These are phyloP conservation scores for Capronia epimyces DNA, from an alignment of 2,329 filamentous ascomycete genomes.

Conservation along the genomic window DNA sequence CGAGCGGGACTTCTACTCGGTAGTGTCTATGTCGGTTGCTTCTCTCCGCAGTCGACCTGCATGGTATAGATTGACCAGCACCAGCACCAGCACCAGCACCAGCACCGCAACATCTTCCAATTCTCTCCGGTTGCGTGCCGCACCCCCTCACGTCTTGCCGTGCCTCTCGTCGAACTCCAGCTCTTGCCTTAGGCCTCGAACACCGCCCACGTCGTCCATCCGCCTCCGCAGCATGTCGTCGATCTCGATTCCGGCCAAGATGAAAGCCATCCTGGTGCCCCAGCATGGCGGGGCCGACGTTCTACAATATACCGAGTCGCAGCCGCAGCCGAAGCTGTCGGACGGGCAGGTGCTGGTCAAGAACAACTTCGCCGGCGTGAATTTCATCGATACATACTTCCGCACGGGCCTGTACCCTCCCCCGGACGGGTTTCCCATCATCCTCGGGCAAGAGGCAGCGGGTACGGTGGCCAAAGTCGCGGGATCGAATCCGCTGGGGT, in stretches of 20 bases:
- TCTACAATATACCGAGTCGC: conserved; percentile 62
- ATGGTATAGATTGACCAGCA: not conserved
- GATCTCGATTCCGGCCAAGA: conserved; percentile 42
- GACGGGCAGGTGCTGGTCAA: conserved; percentile 73
- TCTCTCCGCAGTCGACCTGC: not conserved
- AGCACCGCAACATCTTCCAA: not conserved
- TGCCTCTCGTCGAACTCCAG: not conserved
- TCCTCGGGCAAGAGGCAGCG: conserved; percentile 72
- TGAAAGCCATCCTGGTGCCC: conserved; percentile 68
- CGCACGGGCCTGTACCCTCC: conserved; percentile 70
- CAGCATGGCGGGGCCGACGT: conserved; percentile 68
- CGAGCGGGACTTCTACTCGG: too few relatives aligned
- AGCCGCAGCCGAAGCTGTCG: conserved; percentile 63
- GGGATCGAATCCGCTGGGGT: conserved; percentile 46
- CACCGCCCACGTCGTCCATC: not conserved
- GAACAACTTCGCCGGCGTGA: conserved; percentile 74
- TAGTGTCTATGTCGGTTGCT: conserved; percentile 3
- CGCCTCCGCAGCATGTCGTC: conserved; percentile 21
- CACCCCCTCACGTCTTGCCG: not conserved
- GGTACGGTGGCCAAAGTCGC: conserved; percentile 64
- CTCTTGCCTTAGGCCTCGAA: conserved; percentile 6
- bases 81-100: not conserved
- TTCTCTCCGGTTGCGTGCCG: not conserved
- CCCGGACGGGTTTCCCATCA: conserved; percentile 62
- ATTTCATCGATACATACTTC: conserved; percentile 91